Base-by-base conservation (phyloP, 1,139 yeast genomes). In the Geotrichum australiense region DNA sequence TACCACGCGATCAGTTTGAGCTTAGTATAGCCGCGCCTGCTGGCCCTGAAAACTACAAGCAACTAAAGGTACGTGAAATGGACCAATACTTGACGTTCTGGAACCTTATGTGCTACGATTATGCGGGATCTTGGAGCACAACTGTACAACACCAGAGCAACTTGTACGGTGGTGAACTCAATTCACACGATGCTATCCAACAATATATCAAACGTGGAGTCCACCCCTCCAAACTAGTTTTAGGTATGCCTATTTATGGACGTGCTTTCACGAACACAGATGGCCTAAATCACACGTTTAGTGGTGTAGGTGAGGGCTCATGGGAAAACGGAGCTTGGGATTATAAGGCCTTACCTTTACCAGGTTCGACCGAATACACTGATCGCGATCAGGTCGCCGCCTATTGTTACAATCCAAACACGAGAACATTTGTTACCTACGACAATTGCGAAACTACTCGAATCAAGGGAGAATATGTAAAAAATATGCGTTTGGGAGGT, bases 91-190 rank as follows among this genome's bases (percentile, higher is more conserved):
- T 91, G 27, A 65, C 76, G 22, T 75, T 75, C 51, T 87, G 91
- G 83, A 89, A 89, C 58, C 61, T 91, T 48, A 89, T 91, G 97
- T 76, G 93, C 32, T 91, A 91, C 58, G 97, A 91, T 58, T 83
- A 76, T 53, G 67, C 78, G 3, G 97, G 96, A 0, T 68, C 73
- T 2, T 87, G 96, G 96, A 76, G 89, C 1, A 51, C 59, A 0
- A 53, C 46, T 5, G 72, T 81, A 0, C 80, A 74, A 1, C 80
- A 73, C 54, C 96, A 85, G 50, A 76, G 93, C 6, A 86, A 86
- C 51, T 63, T 89, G 38, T 80, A 68, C 54, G 74, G 71, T 25
- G 71, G 73, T 29, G 60, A 57, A 1, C 55, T 78, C 38, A 70
- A 69, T 50, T 76, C 68, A 1, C 73, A 75, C 45, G 61, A 62